Conservation (phyloP, 2,329 filamentous ascomycete genomes). For the Aspergillaceae sp. region DNA sequence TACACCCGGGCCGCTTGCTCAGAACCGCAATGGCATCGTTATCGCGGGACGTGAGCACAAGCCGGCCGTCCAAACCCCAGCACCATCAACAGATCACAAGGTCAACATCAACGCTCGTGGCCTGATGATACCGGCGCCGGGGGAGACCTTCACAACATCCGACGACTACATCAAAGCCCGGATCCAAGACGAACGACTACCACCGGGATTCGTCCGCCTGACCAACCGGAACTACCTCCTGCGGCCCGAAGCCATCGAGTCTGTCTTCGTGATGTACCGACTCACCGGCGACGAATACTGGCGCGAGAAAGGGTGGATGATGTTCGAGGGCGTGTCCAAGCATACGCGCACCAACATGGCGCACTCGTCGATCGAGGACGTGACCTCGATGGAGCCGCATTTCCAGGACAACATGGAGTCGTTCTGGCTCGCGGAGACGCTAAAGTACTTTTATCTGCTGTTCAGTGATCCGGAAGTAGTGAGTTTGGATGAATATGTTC, state of each 20-base stretch:
- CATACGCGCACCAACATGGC: conserved; percentile 55
- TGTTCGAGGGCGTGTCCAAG: conserved; percentile 58
- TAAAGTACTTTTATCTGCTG: conserved; percentile 42
- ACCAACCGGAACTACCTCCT: conserved; percentile 32
- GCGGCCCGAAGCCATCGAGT: conserved; percentile 68
- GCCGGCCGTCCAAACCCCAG: no score
- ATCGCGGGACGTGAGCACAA: no score
- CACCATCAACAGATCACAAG: no score
- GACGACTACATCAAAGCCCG: conserved; percentile 31
- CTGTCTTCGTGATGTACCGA: conserved; percentile 68
- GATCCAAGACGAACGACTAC: conserved; percentile 37
- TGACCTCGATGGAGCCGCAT: conserved; percentile 43
- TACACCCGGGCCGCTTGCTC: no score
- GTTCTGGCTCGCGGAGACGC: conserved; percentile 55
- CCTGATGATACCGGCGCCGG: conserved; percentile 6
- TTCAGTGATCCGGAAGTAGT: conserved; percentile 38
- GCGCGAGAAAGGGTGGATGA: conserved; percentile 63
- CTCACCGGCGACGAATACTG: conserved; percentile 59
- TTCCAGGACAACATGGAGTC: conserved; percentile 61
- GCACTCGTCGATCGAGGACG: conserved; percentile 58
- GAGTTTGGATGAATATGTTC: conserved; percentile 40
- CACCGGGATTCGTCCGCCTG: conserved; percentile 35
- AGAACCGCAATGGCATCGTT: no score
- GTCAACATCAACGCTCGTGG: conserved; percentile 1
- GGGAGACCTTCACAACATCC: conserved; percentile 24